Base-by-base conservation (phyloP, 805 yeast species). In the Candida montana region DNA sequence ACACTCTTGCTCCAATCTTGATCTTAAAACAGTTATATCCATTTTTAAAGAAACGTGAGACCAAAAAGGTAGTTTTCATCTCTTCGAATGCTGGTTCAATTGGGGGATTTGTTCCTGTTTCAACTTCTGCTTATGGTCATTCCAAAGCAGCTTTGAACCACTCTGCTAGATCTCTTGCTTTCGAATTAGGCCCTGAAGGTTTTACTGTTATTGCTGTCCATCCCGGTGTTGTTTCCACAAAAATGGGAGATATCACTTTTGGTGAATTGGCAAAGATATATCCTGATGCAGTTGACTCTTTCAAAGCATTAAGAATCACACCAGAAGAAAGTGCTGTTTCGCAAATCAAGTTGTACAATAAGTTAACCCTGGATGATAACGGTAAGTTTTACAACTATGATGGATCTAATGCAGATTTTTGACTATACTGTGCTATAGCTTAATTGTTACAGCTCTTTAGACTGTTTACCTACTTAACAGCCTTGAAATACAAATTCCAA, bases 171-270 rank as follows among this genome's bases (percentile, higher is more conserved):
- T 51, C 53, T 16, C 31, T 68, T 26, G 43, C 60, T 32, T 13
- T 17, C 17, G 69, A 66, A 39, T 37, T 57, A 21, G 40, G 36
- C n/a, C 37, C 29, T 5, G 57, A 61, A 32, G 60, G 55, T 2
- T 63, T 58, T 43, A 57, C 51, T 8, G 53, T 60, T 33, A 46
- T 64, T 21, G 49, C 65, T 15, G n/a, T 66, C 11, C 67, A 65
- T 37, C 75, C 75, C 0, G 72, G 74, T 29, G 29, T 56, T 13
- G 71, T 68, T 11, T 16, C 40, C n/a, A 63, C 66, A 26, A 70
- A 67, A 33, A 57, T 61, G 62, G 61, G 56, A 7, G 40, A 41
- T 29, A 31, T 26, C 1, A 8, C 31, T 17, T 21, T 40, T 16
- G 37, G 16, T 11, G 27, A 12, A 5, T 12, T 30, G 6, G 59